phyloP scores from a whole-genome alignment of 176 grass and related monocot species.

The Cenchrus purpureus region DNA sequence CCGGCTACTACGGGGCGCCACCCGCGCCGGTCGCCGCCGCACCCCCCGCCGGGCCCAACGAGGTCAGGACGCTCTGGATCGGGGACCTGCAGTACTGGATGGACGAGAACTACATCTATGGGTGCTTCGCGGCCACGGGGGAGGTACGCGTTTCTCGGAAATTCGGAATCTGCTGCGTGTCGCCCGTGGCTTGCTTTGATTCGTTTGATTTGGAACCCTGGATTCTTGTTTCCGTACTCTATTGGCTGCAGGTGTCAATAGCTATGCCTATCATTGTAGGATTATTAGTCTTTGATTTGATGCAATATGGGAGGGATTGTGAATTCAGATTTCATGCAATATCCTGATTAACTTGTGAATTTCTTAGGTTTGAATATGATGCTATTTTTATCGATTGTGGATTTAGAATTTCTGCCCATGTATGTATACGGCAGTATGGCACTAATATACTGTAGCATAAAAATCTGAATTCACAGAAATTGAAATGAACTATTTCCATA shows the following conservation, averaged over 20 bases:
- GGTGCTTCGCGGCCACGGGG: slow-evolving; percentile 57
- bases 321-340: background rate
- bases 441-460: background rate
- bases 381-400: background rate
- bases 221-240: background rate
- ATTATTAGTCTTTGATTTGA: background rate
- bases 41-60: slow-evolving; percentile 32
- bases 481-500: background rate
- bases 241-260: background rate
- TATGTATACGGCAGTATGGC: background rate
- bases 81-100: slow-evolving; percentile 83
- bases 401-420: background rate
- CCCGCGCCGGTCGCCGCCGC: background rate
- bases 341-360: background rate
- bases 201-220: background rate
- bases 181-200: background rate
- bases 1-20: slow-evolving; percentile 28
- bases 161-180: background rate
- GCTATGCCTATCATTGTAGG: background rate
- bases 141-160: slow-evolving; percentile 42
- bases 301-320: background rate
- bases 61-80: slow-evolving; percentile 73
- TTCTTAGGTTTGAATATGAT: background rate
- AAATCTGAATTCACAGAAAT: background rate
- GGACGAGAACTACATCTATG: slow-evolving; percentile 68